Evolutionary conservation across 805 yeast species (phyloP).

Genomic region (Limtongia smithiae): DNA sequence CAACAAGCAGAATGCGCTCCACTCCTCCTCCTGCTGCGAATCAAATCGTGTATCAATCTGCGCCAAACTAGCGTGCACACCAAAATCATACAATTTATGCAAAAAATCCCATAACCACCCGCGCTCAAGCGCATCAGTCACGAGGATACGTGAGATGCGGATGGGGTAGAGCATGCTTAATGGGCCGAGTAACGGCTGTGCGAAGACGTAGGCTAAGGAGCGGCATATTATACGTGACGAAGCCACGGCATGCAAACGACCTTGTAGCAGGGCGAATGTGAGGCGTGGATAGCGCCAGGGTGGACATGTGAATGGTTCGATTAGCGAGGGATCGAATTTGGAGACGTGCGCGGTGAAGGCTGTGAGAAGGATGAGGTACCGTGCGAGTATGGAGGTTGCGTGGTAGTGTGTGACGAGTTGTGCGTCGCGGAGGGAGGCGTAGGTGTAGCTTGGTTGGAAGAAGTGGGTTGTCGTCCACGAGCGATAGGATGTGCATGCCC

Average conservation of each 20-base stretch:
- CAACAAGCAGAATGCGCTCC: no score
- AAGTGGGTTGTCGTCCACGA: constrained; percentile 13
- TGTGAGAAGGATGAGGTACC: not conserved
- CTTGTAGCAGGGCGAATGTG: not conserved
- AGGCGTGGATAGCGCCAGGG: not conserved
- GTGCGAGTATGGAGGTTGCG: not conserved
- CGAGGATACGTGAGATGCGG: not conserved
- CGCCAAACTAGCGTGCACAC: no score
- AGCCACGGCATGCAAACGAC: not conserved
- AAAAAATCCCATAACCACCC: constrained; percentile 18
- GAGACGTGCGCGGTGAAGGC: not conserved
- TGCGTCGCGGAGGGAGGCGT: constrained; percentile 4
- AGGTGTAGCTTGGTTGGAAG: constrained; percentile 6
- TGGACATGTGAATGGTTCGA: no score
- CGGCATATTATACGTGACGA: constrained; percentile 3
- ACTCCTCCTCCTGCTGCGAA: no score
- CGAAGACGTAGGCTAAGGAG: not conserved
- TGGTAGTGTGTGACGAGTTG: not conserved
- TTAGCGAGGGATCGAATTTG: not conserved
- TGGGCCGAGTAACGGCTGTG: not conserved
- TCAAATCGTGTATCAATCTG: no score
- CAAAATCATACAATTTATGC: no score
- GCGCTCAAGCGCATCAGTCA: constrained; percentile 2
- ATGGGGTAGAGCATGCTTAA: constrained; percentile 5
- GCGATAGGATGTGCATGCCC: not conserved